Evolutionary conservation across 2,329 filamentous ascomycete genomes (phyloP).

Genomic region (Sarocladium brachiariae): DNA sequence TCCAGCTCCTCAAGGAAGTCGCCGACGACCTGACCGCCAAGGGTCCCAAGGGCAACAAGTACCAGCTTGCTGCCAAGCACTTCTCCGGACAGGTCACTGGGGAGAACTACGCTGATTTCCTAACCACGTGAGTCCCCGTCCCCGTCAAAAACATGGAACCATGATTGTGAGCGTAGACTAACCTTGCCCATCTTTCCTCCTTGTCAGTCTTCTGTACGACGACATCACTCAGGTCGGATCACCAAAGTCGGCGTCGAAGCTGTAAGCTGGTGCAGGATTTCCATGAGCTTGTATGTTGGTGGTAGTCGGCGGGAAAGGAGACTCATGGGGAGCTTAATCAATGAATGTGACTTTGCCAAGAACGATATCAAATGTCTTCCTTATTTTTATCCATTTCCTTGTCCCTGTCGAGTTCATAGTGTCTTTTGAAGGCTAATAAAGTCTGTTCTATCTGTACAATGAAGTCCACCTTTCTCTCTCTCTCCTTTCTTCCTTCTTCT

Average conservation of each 20-base stretch:
- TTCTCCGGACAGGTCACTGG: constrained; percentile 90
- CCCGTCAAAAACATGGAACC: not conserved
- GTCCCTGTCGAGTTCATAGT: no score
- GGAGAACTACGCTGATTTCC: constrained; percentile 95
- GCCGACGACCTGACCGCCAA: constrained; percentile 66
- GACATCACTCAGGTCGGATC: constrained; percentile 72
- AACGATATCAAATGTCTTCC: not conserved
- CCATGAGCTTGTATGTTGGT: no score
- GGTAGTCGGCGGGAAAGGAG: no score
- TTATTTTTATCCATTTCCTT: not conserved
- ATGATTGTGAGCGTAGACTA: no score
- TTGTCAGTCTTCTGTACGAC: constrained; percentile 68
- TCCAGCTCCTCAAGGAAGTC: constrained; percentile 81
- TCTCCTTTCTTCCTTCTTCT: not conserved
- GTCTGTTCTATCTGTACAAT: no score
- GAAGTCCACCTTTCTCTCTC: not conserved
- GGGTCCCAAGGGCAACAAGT: constrained; percentile 86
- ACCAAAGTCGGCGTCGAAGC: constrained; percentile 54
- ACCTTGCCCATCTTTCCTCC: no score
- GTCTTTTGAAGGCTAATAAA: no score
- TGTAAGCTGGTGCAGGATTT: constrained; percentile 42
- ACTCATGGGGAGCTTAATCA: no score
- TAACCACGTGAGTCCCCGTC: constrained; percentile 62
- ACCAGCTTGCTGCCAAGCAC: constrained; percentile 81
- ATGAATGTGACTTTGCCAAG: no score